Evolutionary conservation across 1,284 basidiomycete species (phyloP).

Genomic region (Phellopilus nigrolimitatus): DNA sequence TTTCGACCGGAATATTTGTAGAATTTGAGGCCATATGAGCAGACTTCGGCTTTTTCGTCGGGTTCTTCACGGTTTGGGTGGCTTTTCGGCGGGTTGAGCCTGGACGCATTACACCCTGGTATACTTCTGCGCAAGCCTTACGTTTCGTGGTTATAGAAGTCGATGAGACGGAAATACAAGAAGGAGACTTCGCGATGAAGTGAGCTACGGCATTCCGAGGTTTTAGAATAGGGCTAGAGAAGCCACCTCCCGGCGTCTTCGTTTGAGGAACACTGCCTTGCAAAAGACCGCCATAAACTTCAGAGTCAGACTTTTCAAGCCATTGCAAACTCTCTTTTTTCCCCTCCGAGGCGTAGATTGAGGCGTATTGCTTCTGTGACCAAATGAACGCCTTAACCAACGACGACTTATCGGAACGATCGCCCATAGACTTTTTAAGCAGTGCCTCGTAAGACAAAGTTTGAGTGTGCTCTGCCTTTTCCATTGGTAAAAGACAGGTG

Average conservation of each 20-base stretch:
- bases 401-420: background rate
- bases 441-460: constrained; percentile 5
- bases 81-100: background rate
- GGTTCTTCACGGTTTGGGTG: background rate
- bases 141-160: too few relatives aligned
- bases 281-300: background rate
- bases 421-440: background rate
- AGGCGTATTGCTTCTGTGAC: constrained; percentile 18
- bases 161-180: too few relatives aligned
- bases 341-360: constrained; percentile 20
- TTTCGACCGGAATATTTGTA: too few relatives aligned
- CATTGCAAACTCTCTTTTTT: constrained; percentile 10
- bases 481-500: background rate
- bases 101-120: too few relatives aligned
- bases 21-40: background rate
- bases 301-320: background rate
- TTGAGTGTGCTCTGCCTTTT: background rate
- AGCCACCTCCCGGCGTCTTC: constrained; percentile 9
- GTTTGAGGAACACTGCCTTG: background rate
- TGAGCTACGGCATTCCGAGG: constrained; percentile 7
- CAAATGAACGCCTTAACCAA: constrained; percentile 20
- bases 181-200: background rate
- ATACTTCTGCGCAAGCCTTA: too few relatives aligned
- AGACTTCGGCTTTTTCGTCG: background rate
- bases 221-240: constrained; percentile 23